Evolutionary conservation across 208 protist genomes (phyloP), one percentile per base, ranked within the genome.

Genomic region (Acanthamoeba culbertsoni): DNA sequence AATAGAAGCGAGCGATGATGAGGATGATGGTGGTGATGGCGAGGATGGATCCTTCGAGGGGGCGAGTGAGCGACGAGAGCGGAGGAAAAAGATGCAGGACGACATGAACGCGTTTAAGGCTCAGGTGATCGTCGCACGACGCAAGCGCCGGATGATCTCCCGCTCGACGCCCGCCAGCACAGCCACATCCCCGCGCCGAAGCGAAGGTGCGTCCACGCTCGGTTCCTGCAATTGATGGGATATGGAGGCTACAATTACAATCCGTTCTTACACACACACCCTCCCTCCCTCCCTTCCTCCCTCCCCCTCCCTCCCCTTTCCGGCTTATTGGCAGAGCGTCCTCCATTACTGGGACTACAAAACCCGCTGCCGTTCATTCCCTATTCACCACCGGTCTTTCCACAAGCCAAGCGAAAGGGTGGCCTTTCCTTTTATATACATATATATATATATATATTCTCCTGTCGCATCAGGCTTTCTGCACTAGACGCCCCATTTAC

Each of bases 331-430:
- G 12, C 43, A n/a, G 71, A 53, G 0, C 14, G 42, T 18, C 0
- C 37, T 26, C 42, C 10, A 20, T 18, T 43, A 14, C 10, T 82
- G 14, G 42, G 37, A 3, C 48, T 55, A 37, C 71, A 82, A 18
- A 37, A 37, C n/a, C 42, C 71, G 2, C 23, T 31, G 7, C 71
- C 71, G 42, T 82, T 82, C 42, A 82, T 82, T 55, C 71, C 71
- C 42, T 82, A 82, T 43, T 55, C n/a, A 7, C 71, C 71, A 2
- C 71, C 71, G 8, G 71, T 82, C 42, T 82, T 82, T 31, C 71
- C 71, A 0, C 71, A 82, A 31, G 71, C 71, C 40, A 82, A 82
- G 43, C 71, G 71, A 55, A 82, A 82, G 53, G 71, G 71, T 82
- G 3, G n/a, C n/a, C n/a, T n/a, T n/a, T n/a, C n/a, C n/a, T n/a